Conservation (phyloP, 2,329 filamentous ascomycete genomes). For the Chalaropsis thielavioides region DNA sequence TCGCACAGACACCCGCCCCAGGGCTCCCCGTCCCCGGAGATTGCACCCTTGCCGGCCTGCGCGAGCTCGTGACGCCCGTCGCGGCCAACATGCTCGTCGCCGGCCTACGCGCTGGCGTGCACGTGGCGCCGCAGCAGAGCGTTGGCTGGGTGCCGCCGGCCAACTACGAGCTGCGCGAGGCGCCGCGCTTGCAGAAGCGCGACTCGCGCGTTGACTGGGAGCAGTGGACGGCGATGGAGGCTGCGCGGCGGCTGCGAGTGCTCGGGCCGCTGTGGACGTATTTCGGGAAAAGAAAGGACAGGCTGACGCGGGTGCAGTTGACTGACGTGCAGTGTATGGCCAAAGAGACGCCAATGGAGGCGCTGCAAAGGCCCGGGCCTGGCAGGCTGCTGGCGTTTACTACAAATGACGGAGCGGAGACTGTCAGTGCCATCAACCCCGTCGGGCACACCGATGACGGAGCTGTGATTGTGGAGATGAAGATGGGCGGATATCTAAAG, state of each 20-base stretch:
- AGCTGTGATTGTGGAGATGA: constrained; percentile 21
- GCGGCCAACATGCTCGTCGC: constrained; percentile 58
- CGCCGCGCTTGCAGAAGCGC: constrained; percentile 56
- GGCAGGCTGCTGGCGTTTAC: background rate
- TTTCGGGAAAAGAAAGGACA: background rate
- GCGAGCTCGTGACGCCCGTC: constrained; percentile 40
- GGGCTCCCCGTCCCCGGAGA: constrained; percentile 37
- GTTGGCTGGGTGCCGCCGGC: constrained; percentile 7
- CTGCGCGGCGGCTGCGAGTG: constrained; percentile 43
- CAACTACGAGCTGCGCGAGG: constrained; percentile 30
- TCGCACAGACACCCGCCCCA: constrained; percentile 52
- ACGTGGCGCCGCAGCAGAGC: constrained; percentile 42
- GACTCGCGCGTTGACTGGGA: constrained; percentile 50
- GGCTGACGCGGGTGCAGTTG: constrained; percentile 9
- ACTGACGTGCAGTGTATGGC: background rate
- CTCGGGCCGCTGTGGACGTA: constrained; percentile 53
- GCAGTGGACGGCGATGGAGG: constrained; percentile 36
- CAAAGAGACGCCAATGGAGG: background rate
- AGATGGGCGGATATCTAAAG: constrained; percentile 20
- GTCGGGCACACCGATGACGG: constrained; percentile 14
- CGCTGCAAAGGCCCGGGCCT: background rate
- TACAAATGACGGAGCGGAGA: background rate
- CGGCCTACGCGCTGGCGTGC: constrained; percentile 46
- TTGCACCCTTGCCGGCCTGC: constrained; percentile 31
- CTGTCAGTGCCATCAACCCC: background rate